Evolutionary conservation across 331 rosid genomes (phyloP).

Genomic region (Dryas integrifolia): DNA sequence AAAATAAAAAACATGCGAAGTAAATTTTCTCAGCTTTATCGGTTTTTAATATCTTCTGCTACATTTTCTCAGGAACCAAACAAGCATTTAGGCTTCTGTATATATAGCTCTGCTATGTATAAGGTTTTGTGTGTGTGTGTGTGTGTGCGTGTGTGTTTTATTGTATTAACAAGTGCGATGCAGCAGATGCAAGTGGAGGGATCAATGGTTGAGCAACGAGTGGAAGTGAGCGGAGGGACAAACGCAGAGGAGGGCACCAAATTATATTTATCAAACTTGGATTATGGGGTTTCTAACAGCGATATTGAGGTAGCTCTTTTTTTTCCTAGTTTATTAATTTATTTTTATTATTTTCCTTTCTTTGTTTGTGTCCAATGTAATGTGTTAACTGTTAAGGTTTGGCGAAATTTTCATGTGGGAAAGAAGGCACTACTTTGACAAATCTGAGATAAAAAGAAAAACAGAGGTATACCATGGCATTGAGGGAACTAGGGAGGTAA

Average conservation of each 20-base stretch:
- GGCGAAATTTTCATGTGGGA: background rate
- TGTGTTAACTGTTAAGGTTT: background rate
- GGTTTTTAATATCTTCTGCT: background rate
- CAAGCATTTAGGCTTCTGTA: background rate
- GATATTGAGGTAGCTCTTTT: constrained; percentile 32
- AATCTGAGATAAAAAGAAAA: background rate
- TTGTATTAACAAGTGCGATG: constrained; percentile 1
- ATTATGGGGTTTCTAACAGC: constrained; percentile 34
- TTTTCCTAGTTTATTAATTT: background rate
- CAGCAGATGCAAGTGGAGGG: constrained; percentile 10
- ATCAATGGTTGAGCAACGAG: constrained; percentile 3
- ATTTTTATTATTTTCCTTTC: background rate
- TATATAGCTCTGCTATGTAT: background rate
- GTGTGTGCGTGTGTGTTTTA: background rate
- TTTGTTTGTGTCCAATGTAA: background rate
- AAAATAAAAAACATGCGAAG: background rate
- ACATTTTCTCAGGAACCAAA: background rate
- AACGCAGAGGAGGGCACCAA: constrained; percentile 29
- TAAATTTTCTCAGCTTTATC: background rate
- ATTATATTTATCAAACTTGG: constrained; percentile 37
- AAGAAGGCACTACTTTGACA: background rate
- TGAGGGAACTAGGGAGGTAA: background rate
- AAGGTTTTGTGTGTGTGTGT: background rate
- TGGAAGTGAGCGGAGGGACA: constrained; percentile 4
- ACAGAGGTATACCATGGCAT: background rate